A percentile compares a stretch with the other conserved stretches of the same genome.
phyloP scores from a whole-genome alignment of 345 rosid genomes.

The Hypericum perforatum region DNA sequence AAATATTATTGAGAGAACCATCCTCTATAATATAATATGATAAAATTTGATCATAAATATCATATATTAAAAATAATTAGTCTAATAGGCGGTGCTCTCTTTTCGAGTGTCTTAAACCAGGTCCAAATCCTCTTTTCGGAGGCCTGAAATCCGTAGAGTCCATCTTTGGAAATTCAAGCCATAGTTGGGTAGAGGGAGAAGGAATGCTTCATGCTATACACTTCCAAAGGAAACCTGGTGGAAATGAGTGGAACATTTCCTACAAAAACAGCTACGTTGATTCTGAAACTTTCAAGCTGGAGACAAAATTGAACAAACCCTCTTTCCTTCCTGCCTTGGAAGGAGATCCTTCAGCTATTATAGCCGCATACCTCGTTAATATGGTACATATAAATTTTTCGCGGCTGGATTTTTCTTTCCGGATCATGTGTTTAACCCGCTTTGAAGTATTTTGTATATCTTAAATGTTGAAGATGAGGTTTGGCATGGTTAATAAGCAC shows the following conservation, averaged over 20 bases:
- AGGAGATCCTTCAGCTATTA: slow-evolving; percentile 8
- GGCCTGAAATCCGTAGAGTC: slow-evolving; percentile 5
- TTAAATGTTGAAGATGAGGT: slow-evolving; percentile 23
- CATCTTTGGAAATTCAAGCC: slow-evolving; percentile 3
- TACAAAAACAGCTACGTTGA: slow-evolving; percentile 12
- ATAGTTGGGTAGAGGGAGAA: slow-evolving; percentile 14
- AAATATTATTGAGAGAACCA: no score
- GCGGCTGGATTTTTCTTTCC: no score
- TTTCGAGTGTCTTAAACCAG: not conserved
- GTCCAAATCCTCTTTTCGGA: slow-evolving; percentile 14
- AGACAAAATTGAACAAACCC: slow-evolving; percentile 4
- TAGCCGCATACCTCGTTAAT: slow-evolving; percentile 3
- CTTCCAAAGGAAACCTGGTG: not conserved
- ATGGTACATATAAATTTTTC: not conserved
- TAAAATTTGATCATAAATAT: no score
- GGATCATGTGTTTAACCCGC: no score
- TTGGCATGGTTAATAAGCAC: slow-evolving; percentile 22
- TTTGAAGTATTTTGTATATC: no score
- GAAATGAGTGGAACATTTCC: slow-evolving; percentile 1
- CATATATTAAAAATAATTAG: no score
- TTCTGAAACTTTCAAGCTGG: slow-evolving; percentile 6
- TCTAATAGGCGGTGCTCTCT: no score
- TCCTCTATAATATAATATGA: no score
- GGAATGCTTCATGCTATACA: slow-evolving; percentile 15
- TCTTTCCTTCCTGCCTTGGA: slow-evolving; percentile 4